phyloP scores from a whole-genome alignment of 2,329 filamentous ascomycete species.

The Dichotomopilus funicola region DNA sequence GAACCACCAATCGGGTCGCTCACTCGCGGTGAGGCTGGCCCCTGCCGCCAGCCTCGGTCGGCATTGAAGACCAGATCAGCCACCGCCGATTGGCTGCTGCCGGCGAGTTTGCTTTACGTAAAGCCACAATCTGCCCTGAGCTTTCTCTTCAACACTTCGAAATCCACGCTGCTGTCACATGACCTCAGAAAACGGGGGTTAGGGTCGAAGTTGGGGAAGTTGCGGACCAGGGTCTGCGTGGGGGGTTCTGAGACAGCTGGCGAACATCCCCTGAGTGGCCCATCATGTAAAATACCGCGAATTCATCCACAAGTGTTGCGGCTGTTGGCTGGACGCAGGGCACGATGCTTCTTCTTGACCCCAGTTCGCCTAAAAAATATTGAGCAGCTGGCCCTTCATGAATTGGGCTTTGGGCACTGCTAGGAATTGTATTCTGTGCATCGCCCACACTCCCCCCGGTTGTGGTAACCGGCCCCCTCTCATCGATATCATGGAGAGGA shows the following conservation, averaged over 20 bases:
- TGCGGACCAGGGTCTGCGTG: background rate
- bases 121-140: background rate
- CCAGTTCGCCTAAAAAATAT: no score
- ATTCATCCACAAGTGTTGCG: background rate
- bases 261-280: background rate
- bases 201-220: background rate
- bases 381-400: no score
- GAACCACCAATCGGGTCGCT: slow-evolving; percentile 22
- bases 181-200: background rate
- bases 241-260: slow-evolving; percentile 3
- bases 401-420: no score
- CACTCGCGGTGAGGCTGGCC: slow-evolving; percentile 25
- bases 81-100: background rate
- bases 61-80: background rate
- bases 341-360: no score
- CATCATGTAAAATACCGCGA: background rate
- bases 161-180: background rate
- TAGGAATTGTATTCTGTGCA: no score
- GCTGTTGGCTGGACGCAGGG: background rate
- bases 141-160: no score
- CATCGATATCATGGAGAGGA: no score
- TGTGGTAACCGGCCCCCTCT: no score
- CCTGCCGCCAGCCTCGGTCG: slow-evolving; percentile 17
- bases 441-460: no score
- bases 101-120: slow-evolving; percentile 8